A percentile compares a stretch with the other conserved stretches of the same genome.
Conservation (phyloP, 352 stramenopile genomes). For the Phytophthora citrophthora region DNA sequence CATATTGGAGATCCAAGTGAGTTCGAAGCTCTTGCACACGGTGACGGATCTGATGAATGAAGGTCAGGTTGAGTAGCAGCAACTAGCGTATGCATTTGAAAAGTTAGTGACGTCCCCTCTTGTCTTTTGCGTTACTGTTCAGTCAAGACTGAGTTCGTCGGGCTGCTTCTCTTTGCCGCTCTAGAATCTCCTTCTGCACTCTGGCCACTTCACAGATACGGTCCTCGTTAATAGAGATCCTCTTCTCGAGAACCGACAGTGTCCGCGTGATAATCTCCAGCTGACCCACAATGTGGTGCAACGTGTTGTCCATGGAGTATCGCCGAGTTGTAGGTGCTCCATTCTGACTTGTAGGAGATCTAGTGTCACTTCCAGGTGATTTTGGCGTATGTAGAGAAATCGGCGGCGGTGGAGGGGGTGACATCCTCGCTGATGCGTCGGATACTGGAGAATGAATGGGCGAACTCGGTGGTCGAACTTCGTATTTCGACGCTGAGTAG, state of each 20-base stretch:
- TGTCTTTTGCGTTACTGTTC: not conserved
- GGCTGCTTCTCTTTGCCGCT: slow-evolving; percentile 44
- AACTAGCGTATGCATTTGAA: no score
- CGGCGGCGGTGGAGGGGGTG: slow-evolving; percentile 10
- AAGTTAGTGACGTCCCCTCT: no score
- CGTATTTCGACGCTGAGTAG: slow-evolving; percentile 44
- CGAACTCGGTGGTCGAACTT: slow-evolving; percentile 28
- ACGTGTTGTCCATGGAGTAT: slow-evolving; percentile 48
- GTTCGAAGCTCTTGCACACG: not conserved
- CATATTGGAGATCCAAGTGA: not conserved
- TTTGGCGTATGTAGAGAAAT: slow-evolving; percentile 7
- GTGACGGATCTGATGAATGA: not conserved
- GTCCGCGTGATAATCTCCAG: slow-evolving; percentile 90
- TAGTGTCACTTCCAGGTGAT: slow-evolving; percentile 23
- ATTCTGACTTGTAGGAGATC: slow-evolving; percentile 13
- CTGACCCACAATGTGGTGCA: slow-evolving; percentile 91
- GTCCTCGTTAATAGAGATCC: slow-evolving; percentile 87
- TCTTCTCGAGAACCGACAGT: slow-evolving; percentile 83
- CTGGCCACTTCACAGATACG: slow-evolving; percentile 68
- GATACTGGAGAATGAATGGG: slow-evolving; percentile 9
- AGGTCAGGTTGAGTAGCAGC: no score
- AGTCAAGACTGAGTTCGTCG: slow-evolving; percentile 21
- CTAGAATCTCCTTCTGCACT: slow-evolving; percentile 67
- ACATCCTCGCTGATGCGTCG: slow-evolving; percentile 1
- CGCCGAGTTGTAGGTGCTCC: slow-evolving; percentile 3